These are phyloP conservation scores for Priceomyces carsonii DNA, from an alignment of 805 yeast species.

Conservation along the genomic window DNA sequence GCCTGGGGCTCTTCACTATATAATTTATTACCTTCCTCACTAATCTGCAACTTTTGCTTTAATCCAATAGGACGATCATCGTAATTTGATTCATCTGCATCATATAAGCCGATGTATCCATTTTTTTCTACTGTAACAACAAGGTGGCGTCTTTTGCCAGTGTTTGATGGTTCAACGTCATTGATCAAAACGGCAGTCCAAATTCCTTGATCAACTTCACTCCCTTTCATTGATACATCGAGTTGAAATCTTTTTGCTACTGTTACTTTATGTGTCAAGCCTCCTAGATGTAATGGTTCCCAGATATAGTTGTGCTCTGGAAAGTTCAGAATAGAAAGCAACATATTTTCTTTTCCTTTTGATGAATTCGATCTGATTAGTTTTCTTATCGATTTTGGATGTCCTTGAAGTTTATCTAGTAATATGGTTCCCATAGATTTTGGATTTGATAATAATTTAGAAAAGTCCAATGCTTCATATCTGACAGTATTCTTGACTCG, in stretches of 20 bases:
- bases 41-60: constrained; percentile 16
- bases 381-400: constrained; percentile 72
- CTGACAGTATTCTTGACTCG: constrained; percentile 36
- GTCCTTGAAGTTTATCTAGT: constrained; percentile 73
- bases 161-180: constrained; percentile 24
- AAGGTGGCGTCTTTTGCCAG: constrained; percentile 26
- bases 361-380: constrained; percentile 58
- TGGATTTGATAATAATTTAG: constrained; percentile 3
- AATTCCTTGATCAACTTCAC: constrained; percentile 20
- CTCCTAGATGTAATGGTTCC: constrained; percentile 36
- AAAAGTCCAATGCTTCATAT: constrained; percentile 19
- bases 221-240: constrained; percentile 18
- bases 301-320: constrained; percentile 40
- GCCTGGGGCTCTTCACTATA: constrained; percentile 20
- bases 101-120: constrained; percentile 57
- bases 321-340: constrained; percentile 40
- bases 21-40: constrained; percentile 8
- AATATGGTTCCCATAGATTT: constrained; percentile 16
- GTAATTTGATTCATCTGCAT: constrained; percentile 42
- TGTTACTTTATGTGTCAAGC: constrained; percentile 18
- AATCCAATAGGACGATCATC: constrained; percentile 33
- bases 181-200: constrained; percentile 33
- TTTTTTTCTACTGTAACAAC: constrained; percentile 31
- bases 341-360: constrained; percentile 21
- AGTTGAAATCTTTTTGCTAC: constrained; percentile 35